Base-by-base conservation (phyloP, 2,329 filamentous ascomycete genomes). In the Colletotrichum neosansevieriae region DNA sequence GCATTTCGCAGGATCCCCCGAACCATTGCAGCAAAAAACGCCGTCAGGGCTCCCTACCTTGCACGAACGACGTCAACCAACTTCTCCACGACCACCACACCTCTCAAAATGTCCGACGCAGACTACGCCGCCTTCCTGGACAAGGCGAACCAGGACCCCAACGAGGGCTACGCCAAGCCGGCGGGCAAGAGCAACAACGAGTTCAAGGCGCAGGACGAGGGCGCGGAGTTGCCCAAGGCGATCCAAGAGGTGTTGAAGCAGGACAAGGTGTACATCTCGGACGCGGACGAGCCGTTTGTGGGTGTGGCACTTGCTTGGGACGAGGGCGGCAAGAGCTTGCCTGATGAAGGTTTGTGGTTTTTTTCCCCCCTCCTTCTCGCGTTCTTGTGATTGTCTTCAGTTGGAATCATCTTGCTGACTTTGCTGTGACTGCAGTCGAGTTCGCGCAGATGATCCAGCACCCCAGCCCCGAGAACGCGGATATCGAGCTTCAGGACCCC, bases 241-340 rank as follows among this genome's bases (percentile, higher is more conserved):
- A 83, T 94, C 60, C 79, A 81, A 62, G 77, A 81, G 45, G 83
- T 81, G 7, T 80, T 80, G 61, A 82, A 84, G 57, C 81, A 85
- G 58, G 83, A 91, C 65, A 86, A 84, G 49, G 90, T 91, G 76
- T 97, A 96, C 78, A 79, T 88, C 15, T 96, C 91, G 70, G 94
- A 97, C 67, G 89, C 93, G 34, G 94, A 97, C 77, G 93, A 97
- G 83, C 90, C 91, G 4, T 97, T 97, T 79, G 89, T 92, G 77
- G 88, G 89, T 3, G 92, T 97, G 6, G 88, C 86, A 60, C 77
- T 97, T 72, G 85, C 83, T 72, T 93, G 86, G 81, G 78, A 83
- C 19, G 85, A 85, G 70, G 79, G 76, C 17, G 84, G 82, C 24
- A 81, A 80, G 57, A 82, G 83, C 3, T 75, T 91, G 73, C 88